These are phyloP conservation scores for Falciphora oryzae DNA, from an alignment of 2,329 filamentous ascomycete species.

Conservation along the genomic window DNA sequence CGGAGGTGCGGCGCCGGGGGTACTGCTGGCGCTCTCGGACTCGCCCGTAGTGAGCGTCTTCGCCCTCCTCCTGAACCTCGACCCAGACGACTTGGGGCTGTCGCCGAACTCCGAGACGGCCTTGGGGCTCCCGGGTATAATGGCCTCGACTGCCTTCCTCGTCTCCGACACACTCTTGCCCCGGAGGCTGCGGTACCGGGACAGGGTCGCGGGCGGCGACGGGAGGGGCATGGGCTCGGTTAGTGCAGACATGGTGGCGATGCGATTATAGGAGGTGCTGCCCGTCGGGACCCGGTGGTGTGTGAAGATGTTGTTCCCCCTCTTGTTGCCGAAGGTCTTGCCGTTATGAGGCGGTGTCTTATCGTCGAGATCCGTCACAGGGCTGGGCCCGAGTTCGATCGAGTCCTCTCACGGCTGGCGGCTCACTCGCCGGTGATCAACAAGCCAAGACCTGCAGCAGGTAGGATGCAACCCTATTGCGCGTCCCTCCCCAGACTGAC, in stretches of 20 bases:
- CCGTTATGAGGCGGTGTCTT: background rate
- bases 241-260: conserved; percentile 14
- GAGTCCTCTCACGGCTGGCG: background rate
- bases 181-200: conserved; percentile 28
- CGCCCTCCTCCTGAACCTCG: conserved; percentile 13
- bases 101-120: background rate
- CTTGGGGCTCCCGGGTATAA: conserved; percentile 12
- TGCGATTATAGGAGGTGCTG: too few species aligned
- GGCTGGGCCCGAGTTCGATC: background rate
- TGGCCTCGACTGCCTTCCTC: conserved; percentile 16
- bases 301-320: background rate
- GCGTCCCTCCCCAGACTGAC: background rate
- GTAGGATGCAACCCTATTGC: background rate
- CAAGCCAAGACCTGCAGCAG: background rate
- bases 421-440: background rate
- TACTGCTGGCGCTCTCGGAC: background rate
- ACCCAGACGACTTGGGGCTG: conserved; percentile 9
- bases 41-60: conserved; percentile 11
- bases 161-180: conserved; percentile 25
- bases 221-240: conserved; percentile 12
- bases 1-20: background rate
- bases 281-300: background rate
- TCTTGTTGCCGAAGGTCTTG: background rate
- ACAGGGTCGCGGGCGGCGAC: conserved; percentile 21
- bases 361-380: background rate